Percentiles rank a stretch among this genome's conserved stretches.
Evolutionary conservation across 257 asterid species (phyloP).

Genomic region (Leptodermis oblonga): DNA sequence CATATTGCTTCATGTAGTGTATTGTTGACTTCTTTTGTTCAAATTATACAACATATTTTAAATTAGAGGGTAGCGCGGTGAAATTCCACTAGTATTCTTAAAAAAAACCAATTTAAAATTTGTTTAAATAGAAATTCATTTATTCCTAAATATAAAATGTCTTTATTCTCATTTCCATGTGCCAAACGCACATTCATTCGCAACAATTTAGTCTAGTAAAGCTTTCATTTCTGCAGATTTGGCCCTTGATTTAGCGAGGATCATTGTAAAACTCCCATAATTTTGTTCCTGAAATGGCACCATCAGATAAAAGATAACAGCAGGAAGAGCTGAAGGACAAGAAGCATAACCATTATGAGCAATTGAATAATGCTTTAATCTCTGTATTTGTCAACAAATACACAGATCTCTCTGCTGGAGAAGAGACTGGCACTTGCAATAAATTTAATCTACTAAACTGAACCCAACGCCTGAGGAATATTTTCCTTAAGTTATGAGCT

Average conservation of each 20-base stretch:
- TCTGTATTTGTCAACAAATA: slow-evolving; percentile 6
- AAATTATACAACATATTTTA: no score
- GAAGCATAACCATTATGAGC: not conserved
- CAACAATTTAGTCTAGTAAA: no score
- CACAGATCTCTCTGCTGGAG: slow-evolving; percentile 1
- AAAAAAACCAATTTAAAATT: no score
- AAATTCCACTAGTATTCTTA: no score
- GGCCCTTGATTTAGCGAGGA: not conserved
- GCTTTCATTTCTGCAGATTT: no score
- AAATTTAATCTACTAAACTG: slow-evolving; percentile 8
- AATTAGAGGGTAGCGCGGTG: no score
- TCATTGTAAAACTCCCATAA: not conserved
- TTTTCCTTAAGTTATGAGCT: not conserved
- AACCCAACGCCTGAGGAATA: not conserved
- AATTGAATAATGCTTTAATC: not conserved
- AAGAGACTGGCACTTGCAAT: not conserved
- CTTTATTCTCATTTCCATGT: no score
- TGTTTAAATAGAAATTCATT: no score
- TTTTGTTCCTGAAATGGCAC: not conserved
- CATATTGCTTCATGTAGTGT: no score
- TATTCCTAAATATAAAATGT: no score
- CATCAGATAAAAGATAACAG: not conserved
- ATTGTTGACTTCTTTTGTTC: no score
- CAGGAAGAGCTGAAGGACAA: not conserved
- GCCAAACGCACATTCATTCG: no score